A percentile compares a stretch with the other conserved stretches of the same genome.
phyloP scores from a whole-genome alignment of 495 filamentous ascomycete genomes.

The Sordaria brevicollis region DNA sequence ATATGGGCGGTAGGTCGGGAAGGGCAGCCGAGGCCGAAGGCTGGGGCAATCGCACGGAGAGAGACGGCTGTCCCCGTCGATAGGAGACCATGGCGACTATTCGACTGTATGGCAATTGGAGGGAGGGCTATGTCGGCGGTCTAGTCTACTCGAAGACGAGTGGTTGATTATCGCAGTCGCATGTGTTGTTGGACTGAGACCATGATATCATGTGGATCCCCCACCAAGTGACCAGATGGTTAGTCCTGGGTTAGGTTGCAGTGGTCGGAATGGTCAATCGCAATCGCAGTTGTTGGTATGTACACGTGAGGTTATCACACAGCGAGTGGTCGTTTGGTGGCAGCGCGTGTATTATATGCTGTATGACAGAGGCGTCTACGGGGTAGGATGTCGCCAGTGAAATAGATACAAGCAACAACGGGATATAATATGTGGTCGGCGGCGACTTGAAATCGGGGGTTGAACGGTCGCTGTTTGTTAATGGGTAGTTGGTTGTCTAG shows the following conservation, averaged over 20 bases:
- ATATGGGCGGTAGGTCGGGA: slow-evolving; percentile 59
- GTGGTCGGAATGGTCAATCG: background rate
- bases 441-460: background rate
- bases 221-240: background rate
- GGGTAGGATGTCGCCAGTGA: background rate
- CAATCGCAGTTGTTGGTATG: background rate
- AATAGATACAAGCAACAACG: background rate
- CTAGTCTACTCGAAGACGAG: background rate
- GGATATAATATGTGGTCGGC: background rate
- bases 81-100: slow-evolving; percentile 35
- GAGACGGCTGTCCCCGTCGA: slow-evolving; percentile 39
- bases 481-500: background rate
- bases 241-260: background rate
- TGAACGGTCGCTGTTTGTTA: background rate
- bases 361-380: background rate
- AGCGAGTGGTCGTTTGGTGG: background rate
- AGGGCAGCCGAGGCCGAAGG: slow-evolving; percentile 19
- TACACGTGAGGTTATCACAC: background rate
- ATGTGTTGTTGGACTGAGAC: background rate
- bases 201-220: background rate
- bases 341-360: background rate
- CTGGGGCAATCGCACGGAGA: slow-evolving; percentile 35
- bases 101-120: background rate
- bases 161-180: background rate
- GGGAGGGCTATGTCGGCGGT: background rate